Conservation (phyloP, 179 eudicot species). For the Beta corolliflora region DNA sequence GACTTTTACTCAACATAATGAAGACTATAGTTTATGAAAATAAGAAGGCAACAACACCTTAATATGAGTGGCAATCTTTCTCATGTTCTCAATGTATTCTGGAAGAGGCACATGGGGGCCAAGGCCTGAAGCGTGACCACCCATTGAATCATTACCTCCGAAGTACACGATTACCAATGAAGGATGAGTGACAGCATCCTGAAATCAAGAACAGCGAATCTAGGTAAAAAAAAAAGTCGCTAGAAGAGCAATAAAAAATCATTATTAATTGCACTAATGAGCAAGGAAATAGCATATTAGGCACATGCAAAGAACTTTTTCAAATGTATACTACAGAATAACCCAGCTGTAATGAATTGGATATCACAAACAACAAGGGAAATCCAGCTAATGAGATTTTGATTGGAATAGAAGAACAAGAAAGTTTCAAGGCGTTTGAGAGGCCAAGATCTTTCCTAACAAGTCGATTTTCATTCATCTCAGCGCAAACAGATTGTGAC, state of each 20-base stretch:
- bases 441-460: neutral
- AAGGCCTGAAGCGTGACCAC: slow-evolving; percentile 66
- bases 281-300: no score
- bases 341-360: neutral
- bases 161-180: slow-evolving; percentile 79
- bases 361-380: no score
- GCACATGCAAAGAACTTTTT: neutral
- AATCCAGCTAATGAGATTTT: no score
- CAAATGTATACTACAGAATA: neutral
- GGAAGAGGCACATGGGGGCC: slow-evolving; percentile 95
- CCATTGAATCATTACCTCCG: slow-evolving; percentile 92
- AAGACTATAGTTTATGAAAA: neutral
- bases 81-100: slow-evolving; percentile 89
- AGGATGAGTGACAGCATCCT: slow-evolving; percentile 78
- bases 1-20: neutral
- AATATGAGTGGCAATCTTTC: slow-evolving; percentile 67
- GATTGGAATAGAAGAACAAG: no score
- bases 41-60: slow-evolving; percentile 43
- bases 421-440: no score
- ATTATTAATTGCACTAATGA: neutral
- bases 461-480: neutral
- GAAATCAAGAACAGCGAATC: slow-evolving; percentile 5
- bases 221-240: neutral
- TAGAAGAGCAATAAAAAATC: neutral
- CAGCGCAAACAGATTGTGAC: neutral